A percentile compares a stretch with the other conserved stretches of the same genome.
These are phyloP conservation scores for Pyrenula massariospora DNA, from an alignment of 495 filamentous ascomycete species.

Conservation along the genomic window DNA sequence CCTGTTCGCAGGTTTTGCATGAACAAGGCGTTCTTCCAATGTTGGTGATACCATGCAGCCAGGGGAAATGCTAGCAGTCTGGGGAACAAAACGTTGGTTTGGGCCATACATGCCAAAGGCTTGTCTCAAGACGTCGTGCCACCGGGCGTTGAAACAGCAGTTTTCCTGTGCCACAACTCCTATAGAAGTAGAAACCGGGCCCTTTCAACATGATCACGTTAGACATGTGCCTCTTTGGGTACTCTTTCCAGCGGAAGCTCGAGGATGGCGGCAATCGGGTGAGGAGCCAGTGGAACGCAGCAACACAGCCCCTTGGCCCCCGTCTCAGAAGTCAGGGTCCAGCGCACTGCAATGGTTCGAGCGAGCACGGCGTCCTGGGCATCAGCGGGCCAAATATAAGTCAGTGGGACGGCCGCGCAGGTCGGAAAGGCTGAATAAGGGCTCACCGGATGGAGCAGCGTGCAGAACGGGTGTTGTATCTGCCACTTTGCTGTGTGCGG, in stretches of 20 bases:
- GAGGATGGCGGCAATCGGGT: background rate
- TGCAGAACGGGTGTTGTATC: background rate
- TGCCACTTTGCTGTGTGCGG: background rate
- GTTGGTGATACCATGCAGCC: background rate
- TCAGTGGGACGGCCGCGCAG: background rate
- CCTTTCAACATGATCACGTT: background rate
- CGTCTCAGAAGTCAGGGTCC: background rate
- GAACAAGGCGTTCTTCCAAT: background rate
- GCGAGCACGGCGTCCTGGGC: background rate
- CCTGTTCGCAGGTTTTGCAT: background rate
- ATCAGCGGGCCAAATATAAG: background rate
- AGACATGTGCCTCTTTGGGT: background rate
- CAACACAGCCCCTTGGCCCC: background rate
- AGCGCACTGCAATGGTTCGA: background rate
- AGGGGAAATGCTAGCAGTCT: background rate
- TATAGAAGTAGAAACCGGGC: background rate
- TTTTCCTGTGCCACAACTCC: background rate
- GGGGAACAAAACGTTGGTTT: background rate
- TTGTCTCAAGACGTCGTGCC: background rate
- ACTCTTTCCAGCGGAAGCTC: background rate
- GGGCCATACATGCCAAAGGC: background rate
- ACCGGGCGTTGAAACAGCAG: background rate
- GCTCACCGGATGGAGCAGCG: background rate
- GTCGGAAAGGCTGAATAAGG: background rate
- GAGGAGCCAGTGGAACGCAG: background rate